These are phyloP conservation scores for Amyloporia xantha DNA, from an alignment of 768 basidiomycete genomes.

Conservation along the genomic window DNA sequence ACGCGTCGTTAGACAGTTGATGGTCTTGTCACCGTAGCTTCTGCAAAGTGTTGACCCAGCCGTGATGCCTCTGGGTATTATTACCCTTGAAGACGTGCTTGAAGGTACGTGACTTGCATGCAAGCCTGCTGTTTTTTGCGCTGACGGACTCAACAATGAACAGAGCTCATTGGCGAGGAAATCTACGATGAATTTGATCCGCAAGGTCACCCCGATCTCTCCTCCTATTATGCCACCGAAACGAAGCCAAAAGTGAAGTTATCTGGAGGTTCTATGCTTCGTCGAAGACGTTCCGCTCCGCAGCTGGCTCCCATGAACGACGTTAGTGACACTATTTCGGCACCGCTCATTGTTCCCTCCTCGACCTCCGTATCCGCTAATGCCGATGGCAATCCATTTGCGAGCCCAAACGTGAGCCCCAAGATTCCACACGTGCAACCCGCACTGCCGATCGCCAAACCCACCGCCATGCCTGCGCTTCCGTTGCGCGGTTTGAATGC, in stretches of 20 bases:
- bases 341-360: neutral
- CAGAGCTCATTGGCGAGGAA: conserved; percentile 89
- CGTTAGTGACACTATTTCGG: too few relatives aligned
- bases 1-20: neutral
- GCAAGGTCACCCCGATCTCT: conserved; percentile 42
- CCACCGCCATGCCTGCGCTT: conserved; percentile 15
- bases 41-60: conserved; percentile 76
- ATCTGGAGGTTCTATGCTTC: neutral
- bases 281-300: conserved; percentile 12
- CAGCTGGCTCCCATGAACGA: conserved; percentile 14
- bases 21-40: conserved; percentile 46
- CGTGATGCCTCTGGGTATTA: conserved; percentile 83
- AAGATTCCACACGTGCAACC: neutral
- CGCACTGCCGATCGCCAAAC: conserved; percentile 13
- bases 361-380: neutral
- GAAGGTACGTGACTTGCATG: conserved; percentile 53
- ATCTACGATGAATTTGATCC: conserved; percentile 89
- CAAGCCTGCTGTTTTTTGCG: neutral
- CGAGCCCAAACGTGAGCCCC: neutral
- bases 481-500: conserved; percentile 14
- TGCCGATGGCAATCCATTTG: neutral
- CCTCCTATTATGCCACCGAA: conserved; percentile 16
- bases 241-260: conserved; percentile 7
- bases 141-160: neutral
- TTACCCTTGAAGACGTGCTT: conserved; percentile 88